Conservation (phyloP, 176 grass and related monocot species). For the Oryza brachyantha region DNA sequence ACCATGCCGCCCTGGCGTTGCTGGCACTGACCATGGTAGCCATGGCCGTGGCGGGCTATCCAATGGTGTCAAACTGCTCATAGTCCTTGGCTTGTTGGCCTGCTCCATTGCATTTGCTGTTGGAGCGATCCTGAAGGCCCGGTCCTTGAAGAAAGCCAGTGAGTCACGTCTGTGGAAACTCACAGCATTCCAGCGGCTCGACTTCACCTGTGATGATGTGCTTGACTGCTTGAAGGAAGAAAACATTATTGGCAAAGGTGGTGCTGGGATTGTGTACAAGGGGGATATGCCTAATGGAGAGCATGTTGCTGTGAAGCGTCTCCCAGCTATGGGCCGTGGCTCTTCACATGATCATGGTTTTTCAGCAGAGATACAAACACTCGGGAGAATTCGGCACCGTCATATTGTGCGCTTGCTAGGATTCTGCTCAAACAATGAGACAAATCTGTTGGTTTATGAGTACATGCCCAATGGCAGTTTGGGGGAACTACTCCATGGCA, state of each 20-base stretch:
- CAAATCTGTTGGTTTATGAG: constrained; percentile 90
- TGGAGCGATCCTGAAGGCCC: constrained; percentile 73
- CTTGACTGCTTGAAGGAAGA: constrained; percentile 88
- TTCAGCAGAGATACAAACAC: constrained; percentile 90
- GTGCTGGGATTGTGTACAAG: constrained; percentile 95
- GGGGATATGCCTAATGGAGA: constrained; percentile 78
- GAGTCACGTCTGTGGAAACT: constrained; percentile 81
- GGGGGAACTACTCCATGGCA: constrained; percentile 92
- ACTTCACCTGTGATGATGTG: constrained; percentile 92
- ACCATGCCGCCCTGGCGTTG: constrained; percentile 48
- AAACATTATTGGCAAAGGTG: constrained; percentile 97
- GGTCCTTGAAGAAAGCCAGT: constrained; percentile 78
- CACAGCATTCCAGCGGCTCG: constrained; percentile 91
- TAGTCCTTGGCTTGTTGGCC: constrained; percentile 67
- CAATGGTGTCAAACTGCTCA: constrained; percentile 69
- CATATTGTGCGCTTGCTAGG: constrained; percentile 90
- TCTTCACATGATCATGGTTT: constrained; percentile 96
- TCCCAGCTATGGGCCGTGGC: constrained; percentile 65
- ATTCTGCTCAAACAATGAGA: constrained; percentile 97
- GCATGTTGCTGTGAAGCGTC: constrained; percentile 84
- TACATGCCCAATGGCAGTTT: constrained; percentile 98
- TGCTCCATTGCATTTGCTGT: constrained; percentile 84
- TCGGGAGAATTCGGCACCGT: constrained; percentile 91
- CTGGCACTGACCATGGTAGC: neutral
- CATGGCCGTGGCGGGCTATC: constrained; percentile 58